phyloP scores from a whole-genome alignment of 768 basidiomycete species.

The Coprinopsis marcescibilis region DNA sequence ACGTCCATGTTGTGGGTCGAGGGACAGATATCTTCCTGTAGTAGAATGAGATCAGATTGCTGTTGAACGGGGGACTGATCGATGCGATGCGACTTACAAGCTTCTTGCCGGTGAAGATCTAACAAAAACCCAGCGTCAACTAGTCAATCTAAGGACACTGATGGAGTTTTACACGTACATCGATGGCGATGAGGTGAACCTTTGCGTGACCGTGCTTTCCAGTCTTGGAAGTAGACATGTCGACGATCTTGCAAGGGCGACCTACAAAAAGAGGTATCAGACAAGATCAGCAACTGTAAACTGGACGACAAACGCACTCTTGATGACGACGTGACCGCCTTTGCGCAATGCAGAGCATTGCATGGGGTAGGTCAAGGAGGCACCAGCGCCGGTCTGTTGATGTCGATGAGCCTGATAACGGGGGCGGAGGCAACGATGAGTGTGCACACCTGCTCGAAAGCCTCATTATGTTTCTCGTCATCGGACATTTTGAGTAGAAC shows the following conservation, averaged over 20 bases:
- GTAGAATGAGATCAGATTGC: slow-evolving; percentile 2
- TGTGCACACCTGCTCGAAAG: slow-evolving; percentile 68
- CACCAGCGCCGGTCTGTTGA: slow-evolving; percentile 60
- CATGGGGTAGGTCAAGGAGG: slow-evolving; percentile 78
- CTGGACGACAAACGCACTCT: slow-evolving; percentile 40
- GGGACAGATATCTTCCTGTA: slow-evolving; percentile 87
- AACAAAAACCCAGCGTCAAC: slow-evolving; percentile 14
- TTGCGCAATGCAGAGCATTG: slow-evolving; percentile 96
- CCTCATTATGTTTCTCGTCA: slow-evolving; percentile 83
- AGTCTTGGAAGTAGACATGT: slow-evolving; percentile 99
- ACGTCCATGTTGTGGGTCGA: slow-evolving; percentile 99
- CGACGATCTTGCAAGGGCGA: slow-evolving; percentile 97
- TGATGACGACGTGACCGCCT: slow-evolving; percentile 94
- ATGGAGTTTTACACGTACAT: slow-evolving; percentile 52
- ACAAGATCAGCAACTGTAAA: slow-evolving; percentile 7
- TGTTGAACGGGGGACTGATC: neutral
- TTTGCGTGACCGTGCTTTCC: slow-evolving; percentile 99
- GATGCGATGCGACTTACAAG: slow-evolving; percentile 48
- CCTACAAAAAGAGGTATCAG: slow-evolving; percentile 30
- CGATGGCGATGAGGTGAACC: slow-evolving; percentile 94
- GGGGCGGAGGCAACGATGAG: slow-evolving; percentile 6
- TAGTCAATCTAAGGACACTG: slow-evolving; percentile 2
- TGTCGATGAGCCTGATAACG: slow-evolving; percentile 11
- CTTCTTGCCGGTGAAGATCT: slow-evolving; percentile 99
- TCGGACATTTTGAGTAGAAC: slow-evolving; percentile 59